These are phyloP conservation scores for Komagataella pseudopastoris DNA, from an alignment of 805 yeast species.

Conservation along the genomic window DNA sequence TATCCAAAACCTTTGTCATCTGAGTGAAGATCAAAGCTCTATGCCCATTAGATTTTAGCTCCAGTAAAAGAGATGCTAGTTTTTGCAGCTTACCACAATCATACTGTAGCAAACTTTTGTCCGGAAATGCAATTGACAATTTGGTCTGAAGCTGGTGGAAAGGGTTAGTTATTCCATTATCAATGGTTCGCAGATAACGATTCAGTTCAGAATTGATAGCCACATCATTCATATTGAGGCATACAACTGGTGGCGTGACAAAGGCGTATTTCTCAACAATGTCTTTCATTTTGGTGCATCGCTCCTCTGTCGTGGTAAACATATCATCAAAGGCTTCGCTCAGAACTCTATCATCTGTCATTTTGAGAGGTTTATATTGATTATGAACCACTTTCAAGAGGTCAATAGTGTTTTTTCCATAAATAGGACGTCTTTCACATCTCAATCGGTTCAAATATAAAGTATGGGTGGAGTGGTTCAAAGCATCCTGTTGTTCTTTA, in stretches of 20 bases:
- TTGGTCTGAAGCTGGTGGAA: slow-evolving; percentile 80
- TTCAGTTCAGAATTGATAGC: slow-evolving; percentile 25
- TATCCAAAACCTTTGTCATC: slow-evolving; percentile 93
- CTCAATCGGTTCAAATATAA: slow-evolving; percentile 53
- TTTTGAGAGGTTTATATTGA: slow-evolving; percentile 3
- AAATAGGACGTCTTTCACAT: slow-evolving; percentile 52
- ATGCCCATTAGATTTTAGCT: slow-evolving; percentile 77
- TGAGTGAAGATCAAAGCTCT: slow-evolving; percentile 93
- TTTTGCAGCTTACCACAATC: slow-evolving; percentile 96
- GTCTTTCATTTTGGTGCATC: slow-evolving; percentile 27
- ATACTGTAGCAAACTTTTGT: slow-evolving; percentile 78
- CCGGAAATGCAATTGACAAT: slow-evolving; percentile 90
- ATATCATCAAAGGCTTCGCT: slow-evolving; percentile 15
- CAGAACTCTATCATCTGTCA: slow-evolving; percentile 6
- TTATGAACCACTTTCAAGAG: slow-evolving; percentile 22
- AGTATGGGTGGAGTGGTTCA: slow-evolving; percentile 40
- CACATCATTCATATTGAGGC: slow-evolving; percentile 52
- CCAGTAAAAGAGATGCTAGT: slow-evolving; percentile 60
- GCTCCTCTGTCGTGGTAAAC: slow-evolving; percentile 26
- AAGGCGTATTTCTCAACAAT: slow-evolving; percentile 67
- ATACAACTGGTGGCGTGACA: slow-evolving; percentile 77
- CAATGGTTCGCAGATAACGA: slow-evolving; percentile 15
- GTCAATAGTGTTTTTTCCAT: slow-evolving; percentile 44
- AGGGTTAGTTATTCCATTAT: slow-evolving; percentile 24
- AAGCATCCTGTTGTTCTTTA: slow-evolving; percentile 33